These are phyloP conservation scores for Cladobotryum protrusum DNA, from an alignment of 2,329 filamentous ascomycete species.

Conservation along the genomic window DNA sequence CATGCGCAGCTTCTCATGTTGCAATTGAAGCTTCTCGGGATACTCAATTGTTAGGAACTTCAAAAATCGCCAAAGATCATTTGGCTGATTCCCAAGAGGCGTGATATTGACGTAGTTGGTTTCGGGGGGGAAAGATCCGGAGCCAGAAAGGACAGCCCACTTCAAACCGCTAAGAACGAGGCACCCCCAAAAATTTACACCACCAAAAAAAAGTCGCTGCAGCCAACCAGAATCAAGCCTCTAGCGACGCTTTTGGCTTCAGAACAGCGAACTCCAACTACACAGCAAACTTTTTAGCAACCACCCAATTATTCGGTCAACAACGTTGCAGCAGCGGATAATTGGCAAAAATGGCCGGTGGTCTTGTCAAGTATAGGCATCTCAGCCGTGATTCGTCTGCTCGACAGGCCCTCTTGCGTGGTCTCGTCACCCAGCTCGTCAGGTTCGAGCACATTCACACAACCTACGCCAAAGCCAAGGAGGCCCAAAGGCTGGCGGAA, in stretches of 20 bases:
- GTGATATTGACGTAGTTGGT: constrained; percentile 15
- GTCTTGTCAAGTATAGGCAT: constrained; percentile 80
- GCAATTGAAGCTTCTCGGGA: constrained; percentile 23
- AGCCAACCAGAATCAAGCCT: constrained; percentile 9
- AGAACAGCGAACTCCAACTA: too few relatives aligned
- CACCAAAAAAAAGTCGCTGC: constrained; percentile 20
- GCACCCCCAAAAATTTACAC: constrained; percentile 26
- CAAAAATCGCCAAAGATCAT: constrained; percentile 1
- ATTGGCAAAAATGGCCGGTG: constrained; percentile 65
- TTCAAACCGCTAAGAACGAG: neutral
- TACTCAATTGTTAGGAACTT: constrained; percentile 2
- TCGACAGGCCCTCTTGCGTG: constrained; percentile 85
- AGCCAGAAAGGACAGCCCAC: constrained; percentile 1
- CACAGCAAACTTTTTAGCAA: too few relatives aligned
- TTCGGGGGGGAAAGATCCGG: constrained; percentile 23
- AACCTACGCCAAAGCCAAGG: constrained; percentile 95
- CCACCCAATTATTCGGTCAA: too few relatives aligned
- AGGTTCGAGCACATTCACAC: constrained; percentile 90
- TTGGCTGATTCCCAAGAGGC: neutral
- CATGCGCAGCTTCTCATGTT: constrained; percentile 27
- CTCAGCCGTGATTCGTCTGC: constrained; percentile 81
- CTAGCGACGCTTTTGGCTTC: too few relatives aligned
- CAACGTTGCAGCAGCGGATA: neutral
- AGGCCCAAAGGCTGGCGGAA: constrained; percentile 88
- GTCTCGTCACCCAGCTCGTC: constrained; percentile 92